These are phyloP conservation scores for Globisporangium nunn DNA, from an alignment of 352 stramenopile species.

Conservation along the genomic window DNA sequence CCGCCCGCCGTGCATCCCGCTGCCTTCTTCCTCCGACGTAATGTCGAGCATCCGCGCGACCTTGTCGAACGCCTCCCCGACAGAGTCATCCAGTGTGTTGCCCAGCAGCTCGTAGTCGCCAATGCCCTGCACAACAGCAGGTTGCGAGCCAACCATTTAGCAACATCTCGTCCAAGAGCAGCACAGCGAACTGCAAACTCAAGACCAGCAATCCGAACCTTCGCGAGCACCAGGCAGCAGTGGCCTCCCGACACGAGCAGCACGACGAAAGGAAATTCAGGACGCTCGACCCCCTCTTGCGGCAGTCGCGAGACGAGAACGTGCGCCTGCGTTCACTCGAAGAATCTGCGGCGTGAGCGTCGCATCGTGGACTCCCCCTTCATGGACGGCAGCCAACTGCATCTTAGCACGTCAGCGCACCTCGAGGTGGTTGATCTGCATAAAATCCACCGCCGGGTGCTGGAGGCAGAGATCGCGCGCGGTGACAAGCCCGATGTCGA, in stretches of 20 bases:
- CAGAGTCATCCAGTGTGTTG: conserved; percentile 96
- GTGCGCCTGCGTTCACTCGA: conserved; percentile 64
- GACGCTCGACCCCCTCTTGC: conserved; percentile 28
- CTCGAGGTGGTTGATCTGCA: conserved; percentile 97
- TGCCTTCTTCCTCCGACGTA: conserved; percentile 18
- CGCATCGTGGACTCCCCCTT: too few relatives aligned
- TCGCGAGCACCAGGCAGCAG: conserved; percentile 93
- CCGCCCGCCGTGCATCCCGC: conserved; percentile 83
- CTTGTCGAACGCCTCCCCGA: conserved; percentile 99
- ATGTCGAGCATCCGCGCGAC: conserved; percentile 93
- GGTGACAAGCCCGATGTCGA: conserved; percentile 90
- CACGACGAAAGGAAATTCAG: conserved; percentile 95
- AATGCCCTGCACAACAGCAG: conserved; percentile 48
- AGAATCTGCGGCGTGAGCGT: too few relatives aligned
- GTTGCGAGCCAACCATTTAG: conserved; percentile 13
- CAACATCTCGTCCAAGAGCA: background rate
- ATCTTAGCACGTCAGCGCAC: conserved; percentile 11
- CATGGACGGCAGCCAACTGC: too few relatives aligned
- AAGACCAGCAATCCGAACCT: conserved; percentile 11
- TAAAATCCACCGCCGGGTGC: conserved; percentile 87
- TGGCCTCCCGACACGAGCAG: conserved; percentile 98
- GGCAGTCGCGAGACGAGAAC: conserved; percentile 92
- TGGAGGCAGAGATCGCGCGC: conserved; percentile 79
- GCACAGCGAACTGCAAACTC: background rate
- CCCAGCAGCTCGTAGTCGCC: conserved; percentile 92